Evolutionary conservation across 208 protist species (phyloP), one percentile per base, ranked within the genome.

Genomic region (Trypanosoma platydactyli): DNA sequence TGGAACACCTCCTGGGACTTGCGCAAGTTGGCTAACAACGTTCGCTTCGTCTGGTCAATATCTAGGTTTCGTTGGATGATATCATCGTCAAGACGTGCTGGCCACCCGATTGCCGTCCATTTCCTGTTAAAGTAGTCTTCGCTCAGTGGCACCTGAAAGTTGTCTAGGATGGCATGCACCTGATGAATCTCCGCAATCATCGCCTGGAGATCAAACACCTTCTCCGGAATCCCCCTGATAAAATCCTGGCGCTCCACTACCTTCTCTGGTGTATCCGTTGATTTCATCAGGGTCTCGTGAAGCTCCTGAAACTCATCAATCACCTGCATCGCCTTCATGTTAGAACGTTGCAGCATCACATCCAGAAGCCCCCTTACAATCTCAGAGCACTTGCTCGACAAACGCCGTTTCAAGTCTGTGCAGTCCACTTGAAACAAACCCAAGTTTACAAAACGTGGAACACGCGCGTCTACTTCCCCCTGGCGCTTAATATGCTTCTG

Each of bases 61-160:
- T 94, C 87, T 71, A 96, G 89, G 60, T 97, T 76, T 18, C 92
- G 88, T 45, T 91, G 73, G 63, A 89, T 96, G 56, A 98, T 84
- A 20, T 85, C 81, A 68, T 97, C 91, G 48, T 95, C 84, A 11
- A 98, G 80, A 51, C 83, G 74, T 15, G 85, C 67, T 3, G 96
- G 96, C 92, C 96, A 97, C 38, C 83, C 83, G 41, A 97, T 87
- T 15, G 92, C 85, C 18, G 75, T 68, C 95, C 95, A 98, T 65
- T 97, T 94, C 68, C 81, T 85, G 63, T 90, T 89, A 73, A 98
- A 98, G 73, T 98, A 95, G 44, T 98, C 95, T 62, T 97, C 84
- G 5, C 79, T 76, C 30, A 98, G 80, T 24, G 79, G 73, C 30
- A 84, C 87, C 48, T 94, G 81, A 68, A 98, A 98, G n/a, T 76